Conservation (phyloP, 208 protist genomes). For the Leishmania aethiopica region DNA sequence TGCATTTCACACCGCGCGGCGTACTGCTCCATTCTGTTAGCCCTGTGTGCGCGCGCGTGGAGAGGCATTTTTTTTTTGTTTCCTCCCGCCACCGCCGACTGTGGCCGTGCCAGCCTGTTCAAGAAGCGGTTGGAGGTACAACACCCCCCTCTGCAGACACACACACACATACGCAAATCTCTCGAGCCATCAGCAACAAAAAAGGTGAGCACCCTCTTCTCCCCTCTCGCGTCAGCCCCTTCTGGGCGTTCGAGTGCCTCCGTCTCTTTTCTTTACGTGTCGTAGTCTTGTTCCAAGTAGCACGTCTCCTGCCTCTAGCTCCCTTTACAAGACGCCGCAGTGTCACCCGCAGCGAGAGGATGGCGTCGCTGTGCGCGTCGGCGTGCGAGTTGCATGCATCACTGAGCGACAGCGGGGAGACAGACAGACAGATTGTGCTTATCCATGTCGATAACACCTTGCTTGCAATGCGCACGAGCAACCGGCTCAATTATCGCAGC, state of each 20-base stretch:
- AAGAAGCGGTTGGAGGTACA: not conserved
- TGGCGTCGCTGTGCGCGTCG: not conserved
- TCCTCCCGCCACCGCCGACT: not conserved
- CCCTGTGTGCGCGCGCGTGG: not conserved
- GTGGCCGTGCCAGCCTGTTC: not conserved
- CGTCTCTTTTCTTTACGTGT: not conserved
- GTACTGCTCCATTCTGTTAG: not conserved
- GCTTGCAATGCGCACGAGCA: conserved; percentile 27
- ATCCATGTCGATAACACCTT: conserved; percentile 32
- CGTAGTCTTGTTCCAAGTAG: not conserved
- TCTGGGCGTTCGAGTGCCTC: not conserved
- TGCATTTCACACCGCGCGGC: not conserved
- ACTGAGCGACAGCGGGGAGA: conserved; percentile 17
- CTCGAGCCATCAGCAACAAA: not conserved
- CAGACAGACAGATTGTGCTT: conserved; percentile 35
- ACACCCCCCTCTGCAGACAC: not conserved
- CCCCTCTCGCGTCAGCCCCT: not conserved
- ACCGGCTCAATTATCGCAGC: conserved; percentile 13
- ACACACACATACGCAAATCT: not conserved
- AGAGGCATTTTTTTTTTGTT: not conserved
- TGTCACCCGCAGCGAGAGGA: not conserved
- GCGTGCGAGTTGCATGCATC: not conserved
- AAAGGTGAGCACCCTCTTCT: not conserved
- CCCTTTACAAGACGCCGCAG: not conserved
- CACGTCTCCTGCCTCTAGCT: not conserved